Evolutionary conservation across 768 basidiomycete species (phyloP).

Genomic region (Phanerochaete sordida): DNA sequence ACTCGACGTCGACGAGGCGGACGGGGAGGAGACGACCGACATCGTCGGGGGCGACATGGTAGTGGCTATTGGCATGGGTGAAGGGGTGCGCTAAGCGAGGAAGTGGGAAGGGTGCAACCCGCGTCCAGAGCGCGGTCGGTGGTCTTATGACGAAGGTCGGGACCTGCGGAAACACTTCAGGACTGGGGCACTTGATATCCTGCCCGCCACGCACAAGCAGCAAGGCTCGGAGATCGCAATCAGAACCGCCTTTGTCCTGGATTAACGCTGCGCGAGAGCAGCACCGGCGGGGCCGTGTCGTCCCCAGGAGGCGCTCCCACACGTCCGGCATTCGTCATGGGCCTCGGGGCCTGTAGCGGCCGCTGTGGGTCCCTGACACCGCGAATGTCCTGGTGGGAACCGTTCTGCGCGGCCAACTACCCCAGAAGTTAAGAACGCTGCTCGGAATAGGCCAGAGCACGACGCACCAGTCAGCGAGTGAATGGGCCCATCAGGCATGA

Average conservation of each 20-base stretch:
- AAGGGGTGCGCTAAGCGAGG: constrained; percentile 6
- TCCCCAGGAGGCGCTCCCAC: background rate
- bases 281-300: background rate
- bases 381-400: constrained; percentile 2
- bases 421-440: background rate
- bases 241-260: constrained; percentile 8
- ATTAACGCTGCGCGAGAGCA: constrained; percentile 7
- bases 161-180: background rate
- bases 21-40: constrained; percentile 18
- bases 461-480: constrained; percentile 8
- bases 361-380: constrained; percentile 10
- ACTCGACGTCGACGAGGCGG: constrained; percentile 25
- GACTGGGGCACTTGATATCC: constrained; percentile 11
- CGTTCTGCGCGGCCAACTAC: background rate
- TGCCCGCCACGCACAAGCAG: constrained; percentile 16
- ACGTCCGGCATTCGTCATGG: background rate
- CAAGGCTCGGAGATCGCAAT: constrained; percentile 17
- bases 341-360: background rate
- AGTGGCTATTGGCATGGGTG: constrained; percentile 5
- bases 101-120: background rate
- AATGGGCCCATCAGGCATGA: constrained; percentile 18
- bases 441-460: constrained; percentile 5
- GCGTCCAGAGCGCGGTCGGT: constrained; percentile 4
- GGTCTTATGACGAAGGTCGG: constrained; percentile 25
- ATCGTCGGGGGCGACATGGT: constrained; percentile 16